phyloP scores from a whole-genome alignment of 495 filamentous ascomycete genomes.

The Umbilicaria muhlenbergii region DNA sequence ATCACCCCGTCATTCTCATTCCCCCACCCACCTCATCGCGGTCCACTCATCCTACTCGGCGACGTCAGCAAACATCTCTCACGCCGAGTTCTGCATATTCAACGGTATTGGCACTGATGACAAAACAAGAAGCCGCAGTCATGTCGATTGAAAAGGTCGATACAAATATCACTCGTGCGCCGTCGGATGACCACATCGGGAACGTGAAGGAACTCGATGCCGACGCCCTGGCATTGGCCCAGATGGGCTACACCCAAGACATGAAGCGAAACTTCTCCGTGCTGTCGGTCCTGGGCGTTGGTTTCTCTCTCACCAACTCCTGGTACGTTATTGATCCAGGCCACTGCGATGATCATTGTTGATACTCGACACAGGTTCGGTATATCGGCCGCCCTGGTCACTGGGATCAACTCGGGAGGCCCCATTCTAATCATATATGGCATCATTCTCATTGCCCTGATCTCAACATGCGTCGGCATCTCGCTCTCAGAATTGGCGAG shows the following conservation, averaged over 20 bases:
- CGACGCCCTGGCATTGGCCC: conserved; percentile 21
- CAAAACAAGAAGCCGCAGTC: not conserved
- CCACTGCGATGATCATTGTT: no score
- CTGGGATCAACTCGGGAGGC: conserved; percentile 45
- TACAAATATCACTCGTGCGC: not conserved
- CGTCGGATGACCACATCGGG: conserved; percentile 2
- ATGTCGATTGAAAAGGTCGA: conserved; percentile 3
- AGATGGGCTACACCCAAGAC: conserved; percentile 45
- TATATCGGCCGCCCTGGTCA: conserved; percentile 40
- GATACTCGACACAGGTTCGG: conserved; percentile 21
- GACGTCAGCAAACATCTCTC: no score
- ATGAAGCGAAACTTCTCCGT: conserved; percentile 42
- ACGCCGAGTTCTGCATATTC: conserved; percentile 18
- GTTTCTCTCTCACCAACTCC: conserved; percentile 48
- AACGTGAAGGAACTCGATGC: conserved; percentile 13
- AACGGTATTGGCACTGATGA: conserved; percentile 26
- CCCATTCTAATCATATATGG: conserved; percentile 45
- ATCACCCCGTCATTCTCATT: no score
- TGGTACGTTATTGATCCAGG: conserved; percentile 19
- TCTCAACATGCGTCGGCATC: conserved; percentile 38
- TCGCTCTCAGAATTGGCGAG: conserved; percentile 40
- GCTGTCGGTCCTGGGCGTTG: conserved; percentile 40
- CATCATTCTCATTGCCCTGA: conserved; percentile 35
- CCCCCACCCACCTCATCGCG: no score
- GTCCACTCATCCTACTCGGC: no score